A percentile compares a stretch with the other conserved stretches of the same genome.
phyloP scores from a whole-genome alignment of 2,329 filamentous ascomycete genomes.

The Ophiosphaerella korrae region DNA sequence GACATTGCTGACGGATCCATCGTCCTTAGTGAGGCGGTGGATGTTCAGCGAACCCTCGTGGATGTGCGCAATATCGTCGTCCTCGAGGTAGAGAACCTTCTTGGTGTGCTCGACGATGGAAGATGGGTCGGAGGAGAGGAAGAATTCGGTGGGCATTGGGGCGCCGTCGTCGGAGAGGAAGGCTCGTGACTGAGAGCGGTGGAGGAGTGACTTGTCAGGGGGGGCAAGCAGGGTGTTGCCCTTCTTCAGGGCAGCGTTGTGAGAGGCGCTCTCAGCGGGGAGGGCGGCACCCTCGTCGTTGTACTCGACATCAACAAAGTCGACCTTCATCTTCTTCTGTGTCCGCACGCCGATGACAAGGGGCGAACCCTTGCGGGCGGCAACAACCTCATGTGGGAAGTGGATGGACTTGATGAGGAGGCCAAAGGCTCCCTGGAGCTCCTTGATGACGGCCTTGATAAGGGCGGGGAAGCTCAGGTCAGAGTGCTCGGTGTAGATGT shows the following conservation, averaged over 20 bases:
- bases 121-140: constrained; percentile 97
- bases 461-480: constrained; percentile 95
- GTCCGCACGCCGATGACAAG: constrained; percentile 97
- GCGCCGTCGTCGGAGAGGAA: constrained; percentile 99
- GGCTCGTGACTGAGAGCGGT: constrained; percentile 96
- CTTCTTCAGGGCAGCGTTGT: constrained; percentile 97
- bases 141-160: constrained; percentile 98
- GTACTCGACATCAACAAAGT: constrained; percentile 99
- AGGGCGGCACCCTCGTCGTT: constrained; percentile 78
- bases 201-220: constrained; percentile 95
- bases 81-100: constrained; percentile 99
- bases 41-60: constrained; percentile 99
- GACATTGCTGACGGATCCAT: constrained; percentile 87
- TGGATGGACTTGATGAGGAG: constrained; percentile 97
- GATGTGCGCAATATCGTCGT: constrained; percentile 99
- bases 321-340: constrained; percentile 99
- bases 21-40: constrained; percentile 94
- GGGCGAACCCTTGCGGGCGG: constrained; percentile 96
- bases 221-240: constrained; percentile 69
- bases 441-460: constrained; percentile 96
- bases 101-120: constrained; percentile 99
- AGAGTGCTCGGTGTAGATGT: constrained; percentile 93
- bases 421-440: constrained; percentile 97
- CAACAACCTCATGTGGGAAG: constrained; percentile 97
- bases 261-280: constrained; percentile 89